A percentile compares a stretch with the other conserved stretches of the same genome.
Conservation (phyloP, 1,284 basidiomycete species). For the Xerocomus minutiporus region DNA sequence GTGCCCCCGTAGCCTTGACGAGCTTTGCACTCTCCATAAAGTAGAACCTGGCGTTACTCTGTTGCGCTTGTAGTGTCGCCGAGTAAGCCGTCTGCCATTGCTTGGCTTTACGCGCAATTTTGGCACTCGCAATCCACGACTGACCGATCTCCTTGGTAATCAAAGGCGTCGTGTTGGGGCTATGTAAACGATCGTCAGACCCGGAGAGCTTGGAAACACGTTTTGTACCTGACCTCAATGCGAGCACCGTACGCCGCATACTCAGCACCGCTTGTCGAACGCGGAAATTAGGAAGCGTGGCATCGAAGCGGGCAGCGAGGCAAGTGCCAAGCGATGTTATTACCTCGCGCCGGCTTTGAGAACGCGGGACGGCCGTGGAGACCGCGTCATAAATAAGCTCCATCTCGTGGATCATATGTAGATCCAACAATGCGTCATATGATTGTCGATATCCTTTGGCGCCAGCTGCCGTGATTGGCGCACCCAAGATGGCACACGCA, state of each 20-base stretch:
- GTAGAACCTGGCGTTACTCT: conserved; percentile 70
- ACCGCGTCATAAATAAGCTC: conserved; percentile 67
- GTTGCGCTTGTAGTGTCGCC: conserved; percentile 87
- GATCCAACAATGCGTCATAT: conserved; percentile 83
- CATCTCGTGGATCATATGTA: conserved; percentile 89
- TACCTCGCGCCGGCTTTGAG: conserved; percentile 35
- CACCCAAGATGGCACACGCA: conserved; percentile 77
- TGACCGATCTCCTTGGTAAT: conserved; percentile 67
- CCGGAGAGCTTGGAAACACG: background rate
- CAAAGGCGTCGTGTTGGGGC: conserved; percentile 31
- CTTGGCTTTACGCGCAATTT: conserved; percentile 91
- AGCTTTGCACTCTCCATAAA: conserved; percentile 94
- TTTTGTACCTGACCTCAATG: conserved; percentile 51
- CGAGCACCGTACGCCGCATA: conserved; percentile 84
- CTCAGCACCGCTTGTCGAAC: conserved; percentile 87
- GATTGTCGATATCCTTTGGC: conserved; percentile 77
- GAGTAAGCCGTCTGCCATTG: conserved; percentile 98
- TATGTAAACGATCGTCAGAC: conserved; percentile 15
- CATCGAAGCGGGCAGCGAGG: conserved; percentile 64
- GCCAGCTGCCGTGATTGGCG: conserved; percentile 78
- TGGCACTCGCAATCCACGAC: conserved; percentile 90
- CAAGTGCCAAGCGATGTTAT: conserved; percentile 22
- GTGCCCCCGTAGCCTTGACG: conserved; percentile 75
- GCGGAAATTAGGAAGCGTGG: conserved; percentile 89
- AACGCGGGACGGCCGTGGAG: conserved; percentile 32